These are phyloP conservation scores for Actinomortierella ambigua DNA, from an alignment of 371 early-diverging fungal genomes.

Conservation along the genomic window DNA sequence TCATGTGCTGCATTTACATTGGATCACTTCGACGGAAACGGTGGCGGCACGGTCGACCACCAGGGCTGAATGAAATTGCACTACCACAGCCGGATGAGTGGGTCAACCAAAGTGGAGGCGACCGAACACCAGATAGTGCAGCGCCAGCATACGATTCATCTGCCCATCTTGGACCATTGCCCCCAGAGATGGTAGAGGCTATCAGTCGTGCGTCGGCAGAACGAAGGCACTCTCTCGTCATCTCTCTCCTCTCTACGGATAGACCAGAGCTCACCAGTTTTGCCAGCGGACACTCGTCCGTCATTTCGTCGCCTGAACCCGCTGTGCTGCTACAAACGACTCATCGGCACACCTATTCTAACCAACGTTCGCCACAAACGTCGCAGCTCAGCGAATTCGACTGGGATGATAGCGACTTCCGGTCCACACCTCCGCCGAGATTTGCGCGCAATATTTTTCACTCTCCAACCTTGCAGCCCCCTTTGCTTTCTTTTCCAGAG, in stretches of 20 bases:
- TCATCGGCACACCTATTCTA: no score
- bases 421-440: no score
- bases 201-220: conserved; percentile 30
- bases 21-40: conserved; percentile 15
- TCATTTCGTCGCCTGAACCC: no score
- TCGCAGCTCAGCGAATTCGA: no score
- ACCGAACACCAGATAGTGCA: conserved; percentile 25
- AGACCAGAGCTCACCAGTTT: no score
- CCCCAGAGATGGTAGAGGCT: conserved; percentile 36
- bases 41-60: neutral
- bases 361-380: no score
- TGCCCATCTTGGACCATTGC: conserved; percentile 29
- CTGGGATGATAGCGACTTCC: no score
- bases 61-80: neutral
- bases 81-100: conserved; percentile 6
- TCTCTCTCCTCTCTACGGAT: conserved; percentile 16
- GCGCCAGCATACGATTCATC: conserved; percentile 27
- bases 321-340: no score
- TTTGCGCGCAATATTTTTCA: no score
- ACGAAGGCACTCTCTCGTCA: conserved; percentile 24
- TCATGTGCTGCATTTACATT: conserved; percentile 29
- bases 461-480: no score
- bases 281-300: no score
- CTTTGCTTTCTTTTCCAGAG: no score
- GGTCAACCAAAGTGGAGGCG: conserved; percentile 9